Evolutionary conservation across 2,329 filamentous ascomycete species (phyloP).

Genomic region (Aspergillus ruber): DNA sequence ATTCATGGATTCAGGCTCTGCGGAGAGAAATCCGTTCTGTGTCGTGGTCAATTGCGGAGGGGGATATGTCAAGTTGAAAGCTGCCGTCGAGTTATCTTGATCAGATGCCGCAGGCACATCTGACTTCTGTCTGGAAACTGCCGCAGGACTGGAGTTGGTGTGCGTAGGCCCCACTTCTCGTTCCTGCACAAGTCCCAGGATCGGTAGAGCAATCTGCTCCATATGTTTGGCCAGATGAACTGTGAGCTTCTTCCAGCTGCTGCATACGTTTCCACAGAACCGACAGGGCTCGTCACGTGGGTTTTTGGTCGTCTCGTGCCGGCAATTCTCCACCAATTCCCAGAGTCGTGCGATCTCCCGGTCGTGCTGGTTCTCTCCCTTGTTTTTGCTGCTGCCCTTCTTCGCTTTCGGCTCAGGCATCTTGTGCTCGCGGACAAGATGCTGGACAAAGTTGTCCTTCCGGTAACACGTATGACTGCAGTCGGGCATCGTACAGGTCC

Average conservation of each 20-base stretch:
- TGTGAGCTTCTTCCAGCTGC: conserved; percentile 85
- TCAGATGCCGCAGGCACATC: not conserved
- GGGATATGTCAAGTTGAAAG: conserved; percentile 11
- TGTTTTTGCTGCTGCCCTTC: conserved; percentile 54
- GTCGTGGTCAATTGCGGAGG: conserved; percentile 17
- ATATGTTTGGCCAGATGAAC: conserved; percentile 93
- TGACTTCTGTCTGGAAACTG: conserved; percentile 4
- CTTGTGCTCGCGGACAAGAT: conserved; percentile 87
- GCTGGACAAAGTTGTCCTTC: conserved; percentile 88
- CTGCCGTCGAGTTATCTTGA: conserved; percentile 6
- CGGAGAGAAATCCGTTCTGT: conserved; percentile 17
- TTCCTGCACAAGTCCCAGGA: conserved; percentile 51
- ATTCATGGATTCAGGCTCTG: conserved; percentile 22
- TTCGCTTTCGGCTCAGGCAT: conserved; percentile 74
- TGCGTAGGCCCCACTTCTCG: conserved; percentile 23
- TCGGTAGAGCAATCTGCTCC: conserved; percentile 81
- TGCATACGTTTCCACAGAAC: conserved; percentile 76
- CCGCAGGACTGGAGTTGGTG: conserved; percentile 1
- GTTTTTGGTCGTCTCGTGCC: conserved; percentile 57
- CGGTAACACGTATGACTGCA: conserved; percentile 78
- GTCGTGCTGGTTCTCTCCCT: conserved; percentile 20
- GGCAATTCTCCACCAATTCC: conserved; percentile 72
- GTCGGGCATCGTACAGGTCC: conserved; percentile 74
- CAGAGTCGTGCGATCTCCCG: conserved; percentile 59
- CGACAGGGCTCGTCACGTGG: conserved; percentile 75